A percentile compares a stretch with the other conserved stretches of the same genome.
Evolutionary conservation across 2,329 filamentous ascomycete species (phyloP).

Genomic region (Salinomyces thailandicus): DNA sequence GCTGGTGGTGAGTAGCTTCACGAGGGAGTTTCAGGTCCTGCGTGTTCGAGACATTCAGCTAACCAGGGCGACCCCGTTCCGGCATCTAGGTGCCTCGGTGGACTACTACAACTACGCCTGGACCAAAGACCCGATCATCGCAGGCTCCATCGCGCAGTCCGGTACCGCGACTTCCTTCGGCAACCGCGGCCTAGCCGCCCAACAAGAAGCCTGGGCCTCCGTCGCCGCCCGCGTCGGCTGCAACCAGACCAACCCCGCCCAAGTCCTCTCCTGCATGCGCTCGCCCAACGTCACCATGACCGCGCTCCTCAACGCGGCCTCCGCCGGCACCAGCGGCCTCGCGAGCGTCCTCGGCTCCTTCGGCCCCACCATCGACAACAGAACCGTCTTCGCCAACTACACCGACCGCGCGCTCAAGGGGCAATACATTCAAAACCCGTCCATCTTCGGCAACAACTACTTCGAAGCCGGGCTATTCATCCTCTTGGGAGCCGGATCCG

Average conservation of each 20-base stretch:
- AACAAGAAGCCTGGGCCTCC: neutral
- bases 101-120: slow-evolving; percentile 9
- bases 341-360: slow-evolving; percentile 7
- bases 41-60: too few relatives aligned
- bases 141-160: slow-evolving; percentile 8
- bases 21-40: too few relatives aligned
- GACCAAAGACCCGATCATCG: slow-evolving; percentile 10
- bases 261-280: slow-evolving; percentile 10
- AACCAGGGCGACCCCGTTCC: too few relatives aligned
- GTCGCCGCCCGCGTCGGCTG: slow-evolving; percentile 3
- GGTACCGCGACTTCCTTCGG: slow-evolving; percentile 7
- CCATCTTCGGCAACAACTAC: slow-evolving; percentile 35
- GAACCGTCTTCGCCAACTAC: slow-evolving; percentile 14
- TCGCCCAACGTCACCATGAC: slow-evolving; percentile 1
- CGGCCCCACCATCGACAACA: slow-evolving; percentile 14
- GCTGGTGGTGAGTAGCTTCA: too few relatives aligned
- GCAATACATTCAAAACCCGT: slow-evolving; percentile 31
- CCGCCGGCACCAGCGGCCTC: neutral
- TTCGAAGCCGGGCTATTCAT: slow-evolving; percentile 40
- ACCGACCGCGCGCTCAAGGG: slow-evolving; percentile 5
- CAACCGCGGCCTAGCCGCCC: slow-evolving; percentile 3
- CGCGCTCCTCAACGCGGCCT: neutral
- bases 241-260: neutral
- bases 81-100: too few relatives aligned
- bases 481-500: slow-evolving; percentile 25